These are phyloP conservation scores for Asterochloris sp. DNA, from an alignment of 139 green algal species.

Conservation along the genomic window DNA sequence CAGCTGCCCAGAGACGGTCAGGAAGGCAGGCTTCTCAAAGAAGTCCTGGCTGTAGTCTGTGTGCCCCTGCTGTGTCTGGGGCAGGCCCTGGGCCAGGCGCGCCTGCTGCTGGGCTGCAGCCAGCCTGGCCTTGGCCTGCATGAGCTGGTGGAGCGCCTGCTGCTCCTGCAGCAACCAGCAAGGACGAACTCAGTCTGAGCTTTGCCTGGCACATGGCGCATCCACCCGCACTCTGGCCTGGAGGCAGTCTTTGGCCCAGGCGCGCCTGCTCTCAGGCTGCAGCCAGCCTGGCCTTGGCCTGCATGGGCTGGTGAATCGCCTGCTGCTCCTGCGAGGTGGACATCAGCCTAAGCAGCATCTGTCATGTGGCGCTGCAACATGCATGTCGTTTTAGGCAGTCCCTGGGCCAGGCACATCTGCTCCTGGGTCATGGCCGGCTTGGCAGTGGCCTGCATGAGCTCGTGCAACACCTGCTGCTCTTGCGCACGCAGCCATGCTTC, in stretches of 20 bases:
- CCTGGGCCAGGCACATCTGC: not conserved
- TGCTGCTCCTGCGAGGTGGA: conserved; percentile 13
- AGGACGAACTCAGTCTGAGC: too few species aligned
- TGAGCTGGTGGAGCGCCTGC: not conserved
- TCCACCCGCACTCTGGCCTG: too few species aligned
- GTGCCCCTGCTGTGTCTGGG: conserved; percentile 30
- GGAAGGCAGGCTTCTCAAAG: conserved; percentile 84
- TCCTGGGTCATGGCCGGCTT: not conserved
- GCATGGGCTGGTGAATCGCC: not conserved
- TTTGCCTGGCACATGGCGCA: too few species aligned
- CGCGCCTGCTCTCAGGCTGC: not conserved
- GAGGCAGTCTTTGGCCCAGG: conserved; percentile 27
- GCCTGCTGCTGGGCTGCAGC: not conserved
- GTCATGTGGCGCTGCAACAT: too few species aligned
- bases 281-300: not conserved
- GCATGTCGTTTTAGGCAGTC: too few species aligned
- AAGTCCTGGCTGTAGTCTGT: conserved; percentile 96
- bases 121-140: not conserved
- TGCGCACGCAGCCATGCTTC: too few species aligned
- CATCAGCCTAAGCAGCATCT: too few species aligned
- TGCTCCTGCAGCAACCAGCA: conserved; percentile 1
- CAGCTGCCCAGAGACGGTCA: conserved; percentile 70
- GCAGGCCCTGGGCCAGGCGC: conserved; percentile 26
- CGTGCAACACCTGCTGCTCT: too few species aligned
- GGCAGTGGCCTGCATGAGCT: not conserved